phyloP scores from a whole-genome alignment of 441 rosid species.

The Capsella rubella region DNA sequence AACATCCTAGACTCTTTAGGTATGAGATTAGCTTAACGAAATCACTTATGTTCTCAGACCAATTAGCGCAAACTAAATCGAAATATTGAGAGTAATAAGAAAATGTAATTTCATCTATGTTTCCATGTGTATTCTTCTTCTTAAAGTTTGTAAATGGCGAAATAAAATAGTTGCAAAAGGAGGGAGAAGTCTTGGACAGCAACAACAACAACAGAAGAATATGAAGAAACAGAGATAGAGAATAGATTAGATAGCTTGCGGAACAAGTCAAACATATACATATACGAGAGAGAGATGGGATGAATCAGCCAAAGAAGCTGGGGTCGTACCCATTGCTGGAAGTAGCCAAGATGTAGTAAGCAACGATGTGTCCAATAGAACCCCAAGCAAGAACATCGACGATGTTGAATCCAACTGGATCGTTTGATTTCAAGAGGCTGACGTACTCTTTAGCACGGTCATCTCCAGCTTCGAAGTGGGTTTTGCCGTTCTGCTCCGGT shows the following conservation, averaged over 20 bases:
- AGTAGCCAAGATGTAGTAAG: constrained; percentile 96
- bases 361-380: constrained; percentile 93
- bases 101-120: not conserved
- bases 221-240: constrained; percentile 6
- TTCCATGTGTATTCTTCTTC: constrained; percentile 2
- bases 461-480: constrained; percentile 97
- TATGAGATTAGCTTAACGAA: not conserved
- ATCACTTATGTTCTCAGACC: not conserved
- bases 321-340: constrained; percentile 94
- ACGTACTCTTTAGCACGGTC: constrained; percentile 91
- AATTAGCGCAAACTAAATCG: not conserved
- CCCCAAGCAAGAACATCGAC: constrained; percentile 99
- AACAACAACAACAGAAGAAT: not conserved
- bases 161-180: not conserved
- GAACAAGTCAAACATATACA: constrained; percentile 42
- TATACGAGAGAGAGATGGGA: not conserved
- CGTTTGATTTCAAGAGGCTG: constrained; percentile 89
- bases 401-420: constrained; percentile 93
- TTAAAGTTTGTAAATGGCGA: not conserved
- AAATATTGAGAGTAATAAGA: not conserved
- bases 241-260: constrained; percentile 31
- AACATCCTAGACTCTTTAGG: not conserved
- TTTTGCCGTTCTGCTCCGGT: constrained; percentile 92
- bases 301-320: constrained; percentile 61
- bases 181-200: constrained; percentile 20